Percentiles rank a stretch among this genome's conserved stretches.
Evolutionary conservation across 495 filamentous ascomycete species (phyloP).

Genomic region (Neurospora sp.): DNA sequence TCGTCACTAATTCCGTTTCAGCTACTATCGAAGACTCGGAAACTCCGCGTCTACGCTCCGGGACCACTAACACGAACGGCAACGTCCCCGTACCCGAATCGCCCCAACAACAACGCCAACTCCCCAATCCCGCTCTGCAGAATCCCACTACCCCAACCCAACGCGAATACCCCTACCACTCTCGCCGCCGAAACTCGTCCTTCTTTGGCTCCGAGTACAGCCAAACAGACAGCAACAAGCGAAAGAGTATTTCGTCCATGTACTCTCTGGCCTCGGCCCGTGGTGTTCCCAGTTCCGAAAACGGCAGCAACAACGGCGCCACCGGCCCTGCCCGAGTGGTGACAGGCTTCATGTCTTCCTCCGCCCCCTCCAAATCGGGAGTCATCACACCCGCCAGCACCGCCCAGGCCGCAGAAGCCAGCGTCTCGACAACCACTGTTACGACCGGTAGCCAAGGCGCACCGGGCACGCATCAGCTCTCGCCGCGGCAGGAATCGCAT

Average conservation of each 20-base stretch:
- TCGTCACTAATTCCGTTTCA: not conserved
- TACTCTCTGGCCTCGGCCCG: slow-evolving; percentile 53
- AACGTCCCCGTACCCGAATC: slow-evolving; percentile 7
- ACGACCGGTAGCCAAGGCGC: slow-evolving; percentile 37
- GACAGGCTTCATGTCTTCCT: slow-evolving; percentile 30
- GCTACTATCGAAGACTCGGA: slow-evolving; percentile 31
- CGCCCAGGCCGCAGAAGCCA: slow-evolving; percentile 34
- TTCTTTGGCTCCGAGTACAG: slow-evolving; percentile 18
- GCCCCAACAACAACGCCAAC: slow-evolving; percentile 13
- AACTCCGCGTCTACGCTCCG: slow-evolving; percentile 30
- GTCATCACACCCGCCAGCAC: slow-evolving; percentile 22
- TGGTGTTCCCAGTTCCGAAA: slow-evolving; percentile 32
- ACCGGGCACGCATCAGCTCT: slow-evolving; percentile 32
- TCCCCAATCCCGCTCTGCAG: slow-evolving; percentile 38
- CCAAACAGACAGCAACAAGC: slow-evolving; percentile 39
- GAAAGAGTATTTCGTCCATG: slow-evolving; percentile 55
- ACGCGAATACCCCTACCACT: not conserved
- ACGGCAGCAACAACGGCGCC: slow-evolving; percentile 29
- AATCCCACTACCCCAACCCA: slow-evolving; percentile 1
- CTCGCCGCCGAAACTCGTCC: slow-evolving; percentile 23
- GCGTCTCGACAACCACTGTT: slow-evolving; percentile 43
- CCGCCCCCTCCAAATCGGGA: slow-evolving; percentile 4
- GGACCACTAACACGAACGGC: slow-evolving; percentile 12
- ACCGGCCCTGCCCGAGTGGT: slow-evolving; percentile 18
- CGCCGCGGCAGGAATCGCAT: slow-evolving; percentile 31